Evolutionary conservation across 805 yeast species (phyloP).

Genomic region (Saccharomycopsis olivae): DNA sequence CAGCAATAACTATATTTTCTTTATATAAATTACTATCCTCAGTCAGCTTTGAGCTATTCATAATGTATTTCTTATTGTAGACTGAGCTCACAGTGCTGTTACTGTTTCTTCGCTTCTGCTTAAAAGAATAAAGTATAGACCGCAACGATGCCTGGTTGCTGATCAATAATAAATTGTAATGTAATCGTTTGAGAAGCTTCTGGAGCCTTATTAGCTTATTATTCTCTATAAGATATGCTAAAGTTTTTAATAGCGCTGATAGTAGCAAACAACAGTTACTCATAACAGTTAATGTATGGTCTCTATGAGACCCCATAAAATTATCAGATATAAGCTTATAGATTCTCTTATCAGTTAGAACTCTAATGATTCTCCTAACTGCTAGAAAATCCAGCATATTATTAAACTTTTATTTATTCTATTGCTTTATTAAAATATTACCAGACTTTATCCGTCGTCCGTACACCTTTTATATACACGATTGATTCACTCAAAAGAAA

Average conservation of each 20-base stretch:
- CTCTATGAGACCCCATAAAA: constrained; percentile 13
- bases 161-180: too few relatives aligned
- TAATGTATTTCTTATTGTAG: constrained; percentile 5
- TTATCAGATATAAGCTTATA: constrained; percentile 5
- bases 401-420: too few relatives aligned
- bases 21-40: constrained; percentile 1
- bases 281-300: constrained; percentile 12
- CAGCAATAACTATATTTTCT: constrained; percentile 3
- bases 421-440: too few relatives aligned
- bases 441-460: too few relatives aligned
- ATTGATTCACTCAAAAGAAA: too few relatives aligned
- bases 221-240: constrained; percentile 6
- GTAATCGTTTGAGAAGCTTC: constrained; percentile 1
- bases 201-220: constrained; percentile 4
- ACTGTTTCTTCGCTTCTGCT: background rate
- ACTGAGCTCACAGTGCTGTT: background rate
- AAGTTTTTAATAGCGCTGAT: constrained; percentile 9
- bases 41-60: constrained; percentile 2
- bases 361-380: too few relatives aligned
- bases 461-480: too few relatives aligned
- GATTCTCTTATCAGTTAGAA: constrained; percentile 7
- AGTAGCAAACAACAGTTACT: constrained; percentile 12
- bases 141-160: too few relatives aligned
- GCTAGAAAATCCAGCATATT: too few relatives aligned
- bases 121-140: too few relatives aligned